Base-by-base conservation (phyloP, 1,139 yeast species). In the Neolecta irregularis region DNA sequence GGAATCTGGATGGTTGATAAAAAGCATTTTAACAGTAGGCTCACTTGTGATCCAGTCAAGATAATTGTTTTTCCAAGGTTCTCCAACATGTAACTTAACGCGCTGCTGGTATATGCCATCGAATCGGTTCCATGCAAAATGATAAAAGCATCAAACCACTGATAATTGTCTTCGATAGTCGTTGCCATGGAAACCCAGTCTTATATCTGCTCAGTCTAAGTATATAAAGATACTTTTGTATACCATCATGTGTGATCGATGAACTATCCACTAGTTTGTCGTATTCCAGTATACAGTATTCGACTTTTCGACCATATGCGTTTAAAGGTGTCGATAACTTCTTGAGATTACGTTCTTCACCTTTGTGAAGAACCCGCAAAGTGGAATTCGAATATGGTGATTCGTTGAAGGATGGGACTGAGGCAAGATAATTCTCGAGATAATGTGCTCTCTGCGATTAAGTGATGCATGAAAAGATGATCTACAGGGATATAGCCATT, bases 21-120 rank as follows among this genome's bases (percentile, higher is more conserved):
- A n/a, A n/a, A n/a, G n/a, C n/a, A n/a, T n/a, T n/a, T n/a, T n/a
- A n/a, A n/a, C n/a, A n/a, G n/a, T n/a, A n/a, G n/a, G n/a, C n/a
- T n/a, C n/a, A n/a, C n/a, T 26, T 36, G 38, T 5, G 32, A 26
- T 9, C 38, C 38, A 2, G 38, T 36, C 19, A 36, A 23, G 22
- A 36, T 36, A 11, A 36, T 35, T 13, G 35, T 26, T 17, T 36
- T 36, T 16, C 38, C 38, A 4, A 36, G 35, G 17, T 36, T 32
- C 19, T 36, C 38, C 18, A 36, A 30, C 25, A 36, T 24, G 20
- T 32, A 36, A 9, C 35, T 32, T n/a, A 36, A 31, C 35, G 30
- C 30, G 13, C 35, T 32, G 4, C 35, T 17, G 8, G 38, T 32
- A 21, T 36, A 36, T 6, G 38, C 35, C 38, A 36, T 36, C 26